Percentiles rank a stretch among this genome's conserved stretches.
These are phyloP conservation scores for Corynascus novoguineensis DNA, from an alignment of 495 filamentous ascomycete species.

Conservation along the genomic window DNA sequence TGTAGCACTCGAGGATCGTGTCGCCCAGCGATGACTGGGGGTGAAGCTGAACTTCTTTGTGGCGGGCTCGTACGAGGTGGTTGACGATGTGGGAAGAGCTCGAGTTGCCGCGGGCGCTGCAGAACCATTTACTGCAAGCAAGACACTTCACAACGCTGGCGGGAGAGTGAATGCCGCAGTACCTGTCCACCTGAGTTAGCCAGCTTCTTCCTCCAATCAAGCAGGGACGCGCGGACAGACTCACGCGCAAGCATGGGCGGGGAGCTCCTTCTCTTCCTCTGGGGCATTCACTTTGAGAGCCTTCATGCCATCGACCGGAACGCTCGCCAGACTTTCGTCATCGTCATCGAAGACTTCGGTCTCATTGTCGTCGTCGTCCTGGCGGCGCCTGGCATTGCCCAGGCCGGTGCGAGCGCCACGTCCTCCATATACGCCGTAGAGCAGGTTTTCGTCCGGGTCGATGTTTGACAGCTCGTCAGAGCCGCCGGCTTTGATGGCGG, in stretches of 20 bases:
- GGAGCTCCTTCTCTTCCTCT: constrained; percentile 86
- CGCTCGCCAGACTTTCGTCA: constrained; percentile 84
- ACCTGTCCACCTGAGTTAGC: constrained; percentile 47
- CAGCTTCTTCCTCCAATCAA: not conserved
- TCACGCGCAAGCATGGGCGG: constrained; percentile 93
- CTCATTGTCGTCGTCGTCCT: constrained; percentile 82
- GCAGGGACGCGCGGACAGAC: constrained; percentile 31
- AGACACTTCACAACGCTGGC: constrained; percentile 95
- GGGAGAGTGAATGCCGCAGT: constrained; percentile 96
- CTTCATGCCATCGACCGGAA: constrained; percentile 69
- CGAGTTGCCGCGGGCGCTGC: constrained; percentile 93
- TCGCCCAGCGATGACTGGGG: constrained; percentile 93
- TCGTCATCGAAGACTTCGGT: constrained; percentile 83
- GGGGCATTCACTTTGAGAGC: constrained; percentile 57
- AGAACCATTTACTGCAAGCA: constrained; percentile 97
- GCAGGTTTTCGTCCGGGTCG: constrained; percentile 71
- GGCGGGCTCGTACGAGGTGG: constrained; percentile 91
- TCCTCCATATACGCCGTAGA: constrained; percentile 59
- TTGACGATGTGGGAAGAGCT: constrained; percentile 98
- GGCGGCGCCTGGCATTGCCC: constrained; percentile 50
- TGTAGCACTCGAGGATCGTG: constrained; percentile 97
- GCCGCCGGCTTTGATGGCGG: constrained; percentile 64
- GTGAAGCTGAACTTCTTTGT: constrained; percentile 98
- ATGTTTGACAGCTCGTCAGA: constrained; percentile 57
- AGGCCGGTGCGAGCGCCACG: constrained; percentile 50